phyloP scores from a whole-genome alignment of 192 early-diverging fungal species.

The Coemansia sp. region DNA sequence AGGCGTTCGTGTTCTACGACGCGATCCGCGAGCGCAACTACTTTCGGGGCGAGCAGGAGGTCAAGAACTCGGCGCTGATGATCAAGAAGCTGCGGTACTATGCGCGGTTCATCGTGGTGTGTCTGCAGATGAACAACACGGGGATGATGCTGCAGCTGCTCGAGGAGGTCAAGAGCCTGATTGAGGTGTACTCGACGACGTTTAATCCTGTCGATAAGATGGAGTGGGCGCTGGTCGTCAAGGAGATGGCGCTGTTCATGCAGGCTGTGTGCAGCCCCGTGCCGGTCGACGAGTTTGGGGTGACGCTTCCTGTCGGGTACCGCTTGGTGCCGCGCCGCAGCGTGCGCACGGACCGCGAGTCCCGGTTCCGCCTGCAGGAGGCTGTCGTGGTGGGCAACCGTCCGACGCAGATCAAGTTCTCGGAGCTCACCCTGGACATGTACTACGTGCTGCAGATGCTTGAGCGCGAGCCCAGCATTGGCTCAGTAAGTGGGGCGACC shows the following conservation, averaged over 20 bases:
- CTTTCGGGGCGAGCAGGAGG: conserved; percentile 91
- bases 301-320: conserved; percentile 22
- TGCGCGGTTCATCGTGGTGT: conserved; percentile 95
- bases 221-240: conserved; percentile 84
- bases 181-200: conserved; percentile 83
- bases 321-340: conserved; percentile 15
- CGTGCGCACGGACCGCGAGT: conserved; percentile 19
- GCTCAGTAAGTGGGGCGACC: not conserved
- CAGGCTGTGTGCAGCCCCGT: conserved; percentile 62
- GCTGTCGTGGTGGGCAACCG: conserved; percentile 95
- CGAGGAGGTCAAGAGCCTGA: conserved; percentile 76
- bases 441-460: conserved; percentile 93
- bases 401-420: conserved; percentile 96
- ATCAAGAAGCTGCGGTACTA: conserved; percentile 98
- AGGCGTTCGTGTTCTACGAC: conserved; percentile 94
- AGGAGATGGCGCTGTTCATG: conserved; percentile 79
- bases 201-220: conserved; percentile 87
- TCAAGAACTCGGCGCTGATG: conserved; percentile 86
- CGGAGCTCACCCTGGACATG: conserved; percentile 95
- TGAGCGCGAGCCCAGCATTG: conserved; percentile 52
- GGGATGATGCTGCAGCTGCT: conserved; percentile 79
- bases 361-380: conserved; percentile 73
- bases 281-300: conserved; percentile 26
- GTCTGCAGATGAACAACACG: conserved; percentile 63
- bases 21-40: conserved; percentile 93